Conservation (phyloP, 2,329 filamentous ascomycete species). For the Trichophyton simii region DNA sequence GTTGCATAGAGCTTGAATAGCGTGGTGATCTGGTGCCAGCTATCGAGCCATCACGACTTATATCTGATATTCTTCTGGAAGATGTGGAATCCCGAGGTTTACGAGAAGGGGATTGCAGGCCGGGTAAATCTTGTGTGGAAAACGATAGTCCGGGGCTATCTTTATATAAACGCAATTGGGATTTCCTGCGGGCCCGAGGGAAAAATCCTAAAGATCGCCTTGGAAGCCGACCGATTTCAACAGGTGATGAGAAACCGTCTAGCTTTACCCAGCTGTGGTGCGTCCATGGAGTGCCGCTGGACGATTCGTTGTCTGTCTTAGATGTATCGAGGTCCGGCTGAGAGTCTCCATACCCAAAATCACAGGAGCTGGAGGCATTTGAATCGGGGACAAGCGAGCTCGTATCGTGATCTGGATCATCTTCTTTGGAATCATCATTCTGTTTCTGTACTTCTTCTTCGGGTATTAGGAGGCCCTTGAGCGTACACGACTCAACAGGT, state of each 20-base stretch:
- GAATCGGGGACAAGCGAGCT: background rate
- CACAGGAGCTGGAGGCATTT: background rate
- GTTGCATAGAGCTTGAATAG: constrained; percentile 30
- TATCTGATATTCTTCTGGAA: constrained; percentile 15
- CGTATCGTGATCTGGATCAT: constrained; percentile 1
- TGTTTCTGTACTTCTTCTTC: constrained; percentile 11
- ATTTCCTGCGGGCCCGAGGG: constrained; percentile 81
- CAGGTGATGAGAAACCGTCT: constrained; percentile 55
- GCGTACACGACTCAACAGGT: constrained; percentile 77
- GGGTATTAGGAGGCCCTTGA: constrained; percentile 55
- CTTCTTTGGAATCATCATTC: background rate
- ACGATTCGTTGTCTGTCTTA: background rate
- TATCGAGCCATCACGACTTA: constrained; percentile 20
- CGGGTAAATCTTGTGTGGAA: constrained; percentile 47
- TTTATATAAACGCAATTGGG: constrained; percentile 26
- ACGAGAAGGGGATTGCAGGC: constrained; percentile 42
- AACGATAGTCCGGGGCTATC: background rate
- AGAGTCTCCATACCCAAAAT: background rate
- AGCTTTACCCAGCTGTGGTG: constrained; percentile 84
- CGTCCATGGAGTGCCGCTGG: constrained; percentile 56
- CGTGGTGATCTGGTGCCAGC: constrained; percentile 22
- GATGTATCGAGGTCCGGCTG: background rate
- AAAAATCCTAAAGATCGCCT: constrained; percentile 79
- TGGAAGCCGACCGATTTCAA: constrained; percentile 76
- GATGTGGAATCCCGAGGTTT: constrained; percentile 18